Evolutionary conservation across 768 basidiomycete species (phyloP).

Genomic region (Dioszegia aurantiaca): DNA sequence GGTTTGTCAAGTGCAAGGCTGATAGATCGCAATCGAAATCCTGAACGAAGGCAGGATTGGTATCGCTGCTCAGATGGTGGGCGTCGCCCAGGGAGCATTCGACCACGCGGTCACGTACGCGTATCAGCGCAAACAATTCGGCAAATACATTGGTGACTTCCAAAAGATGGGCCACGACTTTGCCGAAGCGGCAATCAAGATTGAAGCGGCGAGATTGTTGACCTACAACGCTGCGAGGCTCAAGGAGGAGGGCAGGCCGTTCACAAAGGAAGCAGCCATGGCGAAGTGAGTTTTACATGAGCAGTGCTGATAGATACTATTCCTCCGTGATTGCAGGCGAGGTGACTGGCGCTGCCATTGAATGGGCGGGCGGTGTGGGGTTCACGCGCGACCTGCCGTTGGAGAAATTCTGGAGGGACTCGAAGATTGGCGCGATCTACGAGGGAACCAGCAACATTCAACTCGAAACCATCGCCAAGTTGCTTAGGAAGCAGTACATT

Average conservation of each 20-base stretch:
- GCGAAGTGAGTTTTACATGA: conserved; percentile 62
- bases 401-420: conserved; percentile 77
- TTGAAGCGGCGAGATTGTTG: conserved; percentile 82
- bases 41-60: conserved; percentile 97
- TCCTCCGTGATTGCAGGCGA: conserved; percentile 82
- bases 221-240: conserved; percentile 95
- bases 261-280: conserved; percentile 95
- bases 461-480: conserved; percentile 89
- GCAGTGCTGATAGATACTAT: conserved; percentile 59
- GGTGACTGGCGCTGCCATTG: conserved; percentile 84
- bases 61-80: conserved; percentile 98
- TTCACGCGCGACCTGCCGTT: conserved; percentile 76
- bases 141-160: conserved; percentile 78
- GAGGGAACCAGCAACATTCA: conserved; percentile 93
- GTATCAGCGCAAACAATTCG: conserved; percentile 90
- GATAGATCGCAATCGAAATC: conserved; percentile 84
- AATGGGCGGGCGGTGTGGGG: conserved; percentile 76
- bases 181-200: conserved; percentile 80
- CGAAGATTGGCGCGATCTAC: conserved; percentile 67
- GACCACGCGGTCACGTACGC: conserved; percentile 93
- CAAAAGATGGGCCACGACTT: conserved; percentile 96
- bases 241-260: conserved; percentile 74
- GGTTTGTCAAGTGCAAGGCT: background rate
- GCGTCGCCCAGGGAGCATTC: conserved; percentile 95
- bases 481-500: conserved; percentile 54